These are phyloP conservation scores for Nemania sp. DNA, from an alignment of 2,329 filamentous ascomycete genomes.

Conservation along the genomic window DNA sequence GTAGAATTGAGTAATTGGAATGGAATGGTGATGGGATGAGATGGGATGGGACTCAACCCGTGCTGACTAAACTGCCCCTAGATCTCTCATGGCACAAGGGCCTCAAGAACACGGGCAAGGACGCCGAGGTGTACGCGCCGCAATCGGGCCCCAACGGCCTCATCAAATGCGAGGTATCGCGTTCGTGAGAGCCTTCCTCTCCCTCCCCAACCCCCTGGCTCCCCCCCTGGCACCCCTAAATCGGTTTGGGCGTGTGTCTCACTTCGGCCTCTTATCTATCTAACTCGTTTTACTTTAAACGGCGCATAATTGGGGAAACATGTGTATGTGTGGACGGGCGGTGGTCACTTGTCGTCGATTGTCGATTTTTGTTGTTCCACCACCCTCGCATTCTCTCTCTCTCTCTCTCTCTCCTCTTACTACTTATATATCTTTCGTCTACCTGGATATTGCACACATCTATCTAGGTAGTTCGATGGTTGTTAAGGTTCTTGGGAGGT, in stretches of 20 bases:
- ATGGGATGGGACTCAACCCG: no score
- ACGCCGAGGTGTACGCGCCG: slow-evolving; percentile 93
- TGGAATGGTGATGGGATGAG: no score
- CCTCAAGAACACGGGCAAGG: slow-evolving; percentile 90
- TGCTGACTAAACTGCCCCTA: slow-evolving; percentile 42
- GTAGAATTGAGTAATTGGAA: no score
- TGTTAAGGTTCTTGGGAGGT: slow-evolving; percentile 1
- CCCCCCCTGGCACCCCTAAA: no score
- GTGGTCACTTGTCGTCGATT: no score
- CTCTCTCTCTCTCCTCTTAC: background rate
- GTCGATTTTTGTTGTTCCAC: background rate
- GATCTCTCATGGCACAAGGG: slow-evolving; percentile 97
- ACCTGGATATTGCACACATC: slow-evolving; percentile 5
- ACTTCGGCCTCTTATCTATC: slow-evolving; percentile 19
- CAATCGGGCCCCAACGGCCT: slow-evolving; percentile 93
- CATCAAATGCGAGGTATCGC: slow-evolving; percentile 88
- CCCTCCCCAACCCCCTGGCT: no score
- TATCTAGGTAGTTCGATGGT: slow-evolving; percentile 14
- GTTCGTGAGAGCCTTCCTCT: slow-evolving; percentile 43
- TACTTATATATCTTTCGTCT: background rate
- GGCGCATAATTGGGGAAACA: slow-evolving; percentile 25
- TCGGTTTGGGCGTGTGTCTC: slow-evolving; percentile 11
- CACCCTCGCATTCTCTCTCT: background rate
- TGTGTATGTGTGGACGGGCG: no score
- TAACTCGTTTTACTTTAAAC: slow-evolving; percentile 24